Conservation (phyloP, 208 protist species). For the Crithidia expoeki region DNA sequence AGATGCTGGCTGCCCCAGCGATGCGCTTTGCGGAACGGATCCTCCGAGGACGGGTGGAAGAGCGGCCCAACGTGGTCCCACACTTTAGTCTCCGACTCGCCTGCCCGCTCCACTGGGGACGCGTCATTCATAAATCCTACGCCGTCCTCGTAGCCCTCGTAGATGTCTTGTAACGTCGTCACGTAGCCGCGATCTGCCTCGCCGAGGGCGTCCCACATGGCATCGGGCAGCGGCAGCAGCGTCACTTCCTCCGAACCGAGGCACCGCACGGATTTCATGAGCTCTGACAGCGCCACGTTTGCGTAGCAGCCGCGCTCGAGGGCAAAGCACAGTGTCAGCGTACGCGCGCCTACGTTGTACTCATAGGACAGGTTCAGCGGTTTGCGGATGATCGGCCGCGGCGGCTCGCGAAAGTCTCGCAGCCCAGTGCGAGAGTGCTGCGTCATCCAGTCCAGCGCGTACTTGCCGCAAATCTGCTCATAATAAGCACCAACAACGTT, state of each 20-base stretch:
- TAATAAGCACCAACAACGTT: conserved; percentile 80
- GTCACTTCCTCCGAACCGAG: conserved; percentile 71
- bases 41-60: conserved; percentile 53
- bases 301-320: conserved; percentile 88
- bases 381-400: conserved; percentile 80
- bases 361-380: conserved; percentile 67
- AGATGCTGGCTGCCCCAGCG: conserved; percentile 69
- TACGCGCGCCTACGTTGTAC: conserved; percentile 46
- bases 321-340: conserved; percentile 70
- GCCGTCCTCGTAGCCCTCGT: conserved; percentile 78
- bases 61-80: conserved; percentile 68
- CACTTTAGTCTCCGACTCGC: conserved; percentile 42
- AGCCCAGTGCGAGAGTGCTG: conserved; percentile 64
- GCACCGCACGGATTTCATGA: conserved; percentile 75
- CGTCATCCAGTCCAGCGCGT: conserved; percentile 73
- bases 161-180: conserved; percentile 82
- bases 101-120: conserved; percentile 22
- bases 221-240: conserved; percentile 51
- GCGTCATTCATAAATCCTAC: conserved; percentile 67
- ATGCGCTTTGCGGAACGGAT: conserved; percentile 65
- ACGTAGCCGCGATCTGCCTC: conserved; percentile 75
- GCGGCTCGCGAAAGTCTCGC: conserved; percentile 79
- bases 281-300: conserved; percentile 84
- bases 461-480: conserved; percentile 74
- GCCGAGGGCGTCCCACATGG: conserved; percentile 62